A percentile compares a stretch with the other conserved stretches of the same genome.
Evolutionary conservation across 1,284 basidiomycete genomes (phyloP).

Genomic region (Pseudozyma sp.): DNA sequence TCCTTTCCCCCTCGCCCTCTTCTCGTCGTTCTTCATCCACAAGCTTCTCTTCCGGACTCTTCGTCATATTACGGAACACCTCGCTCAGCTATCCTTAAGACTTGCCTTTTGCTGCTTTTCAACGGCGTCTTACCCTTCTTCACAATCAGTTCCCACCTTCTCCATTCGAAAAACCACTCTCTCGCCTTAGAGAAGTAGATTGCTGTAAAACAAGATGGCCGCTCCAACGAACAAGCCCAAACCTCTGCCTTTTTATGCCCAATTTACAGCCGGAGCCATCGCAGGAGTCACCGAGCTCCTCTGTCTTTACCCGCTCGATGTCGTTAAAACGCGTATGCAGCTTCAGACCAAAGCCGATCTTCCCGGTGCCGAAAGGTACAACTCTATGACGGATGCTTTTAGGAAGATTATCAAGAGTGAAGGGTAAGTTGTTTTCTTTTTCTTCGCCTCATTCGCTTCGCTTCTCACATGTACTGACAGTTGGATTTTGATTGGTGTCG

Average conservation of each 20-base stretch:
- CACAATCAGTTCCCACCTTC: background rate
- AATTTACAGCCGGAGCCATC: slow-evolving; percentile 89
- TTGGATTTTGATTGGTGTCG: background rate
- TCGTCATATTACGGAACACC: background rate
- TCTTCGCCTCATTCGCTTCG: no score
- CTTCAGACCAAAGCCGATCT: slow-evolving; percentile 82
- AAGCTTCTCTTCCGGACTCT: background rate
- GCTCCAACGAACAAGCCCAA: slow-evolving; percentile 26
- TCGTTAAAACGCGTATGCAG: slow-evolving; percentile 95
- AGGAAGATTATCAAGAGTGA: slow-evolving; percentile 81
- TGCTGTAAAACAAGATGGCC: slow-evolving; percentile 16
- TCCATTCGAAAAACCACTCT: background rate
- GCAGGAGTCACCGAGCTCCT: slow-evolving; percentile 86
- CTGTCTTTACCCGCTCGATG: slow-evolving; percentile 84
- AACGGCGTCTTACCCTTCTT: background rate
- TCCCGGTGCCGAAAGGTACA: slow-evolving; percentile 70
- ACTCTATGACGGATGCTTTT: slow-evolving; percentile 83
- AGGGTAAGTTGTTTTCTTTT: no score
- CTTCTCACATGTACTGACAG: no score
- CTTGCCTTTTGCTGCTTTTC: no score
- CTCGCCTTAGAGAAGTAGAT: background rate
- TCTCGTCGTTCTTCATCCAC: background rate
- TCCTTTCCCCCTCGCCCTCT: background rate
- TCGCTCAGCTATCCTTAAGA: no score
- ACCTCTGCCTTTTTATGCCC: slow-evolving; percentile 82